These are phyloP conservation scores for Entomortierella beljakovae DNA, from an alignment of 192 early-diverging fungal species.

Conservation along the genomic window DNA sequence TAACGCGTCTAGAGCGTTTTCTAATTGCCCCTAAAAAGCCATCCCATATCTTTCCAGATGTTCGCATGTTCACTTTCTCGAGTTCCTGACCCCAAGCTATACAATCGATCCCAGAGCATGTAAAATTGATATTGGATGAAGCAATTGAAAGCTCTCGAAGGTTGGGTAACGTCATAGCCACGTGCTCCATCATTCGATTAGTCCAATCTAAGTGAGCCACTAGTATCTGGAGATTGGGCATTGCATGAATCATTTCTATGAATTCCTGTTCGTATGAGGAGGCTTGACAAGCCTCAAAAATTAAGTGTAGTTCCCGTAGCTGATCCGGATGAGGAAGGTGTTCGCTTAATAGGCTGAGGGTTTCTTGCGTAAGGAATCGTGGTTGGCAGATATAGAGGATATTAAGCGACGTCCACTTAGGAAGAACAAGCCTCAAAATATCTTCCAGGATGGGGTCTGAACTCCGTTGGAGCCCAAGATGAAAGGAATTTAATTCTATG, in stretches of 20 bases:
- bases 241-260: constrained; percentile 40
- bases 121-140: constrained; percentile 26
- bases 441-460: constrained; percentile 40
- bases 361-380: constrained; percentile 26
- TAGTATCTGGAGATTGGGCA: constrained; percentile 31
- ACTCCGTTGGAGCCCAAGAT: constrained; percentile 33
- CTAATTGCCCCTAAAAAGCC: constrained; percentile 45
- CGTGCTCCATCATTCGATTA: constrained; percentile 50
- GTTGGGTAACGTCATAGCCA: constrained; percentile 22
- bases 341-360: constrained; percentile 12
- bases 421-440: constrained; percentile 23
- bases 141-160: constrained; percentile 35
- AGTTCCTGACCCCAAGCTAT: constrained; percentile 32
- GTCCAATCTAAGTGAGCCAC: constrained; percentile 47
- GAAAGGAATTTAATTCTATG: constrained; percentile 36
- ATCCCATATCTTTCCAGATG: constrained; percentile 41
- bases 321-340: constrained; percentile 21
- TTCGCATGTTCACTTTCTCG: constrained; percentile 50
- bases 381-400: constrained; percentile 48
- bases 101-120: constrained; percentile 19
- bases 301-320: constrained; percentile 32
- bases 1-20: constrained; percentile 35
- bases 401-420: constrained; percentile 21
- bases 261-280: constrained; percentile 45
- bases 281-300: constrained; percentile 52